Evolutionary conservation across 208 protist species (phyloP), one percentile per base, ranked within the genome.

Genomic region (Cochliopodium minus): DNA sequence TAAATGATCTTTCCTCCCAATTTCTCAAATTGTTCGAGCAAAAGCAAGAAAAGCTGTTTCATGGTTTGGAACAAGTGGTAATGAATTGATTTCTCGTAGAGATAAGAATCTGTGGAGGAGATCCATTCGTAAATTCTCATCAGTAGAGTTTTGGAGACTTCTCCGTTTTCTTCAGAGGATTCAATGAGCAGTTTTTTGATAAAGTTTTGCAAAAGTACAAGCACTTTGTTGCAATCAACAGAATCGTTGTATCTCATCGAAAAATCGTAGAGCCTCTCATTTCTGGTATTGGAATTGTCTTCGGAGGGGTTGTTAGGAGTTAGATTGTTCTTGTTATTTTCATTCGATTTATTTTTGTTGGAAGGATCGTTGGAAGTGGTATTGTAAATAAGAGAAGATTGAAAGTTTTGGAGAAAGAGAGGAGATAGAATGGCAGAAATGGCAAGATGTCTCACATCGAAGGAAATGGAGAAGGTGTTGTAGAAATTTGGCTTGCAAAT

Each of bases 361-460:
- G n/a, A n/a, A n/a, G n/a, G n/a, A n/a, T n/a, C n/a, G n/a, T n/a
- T n/a, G n/a, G n/a, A n/a, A n/a, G n/a, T n/a, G 47, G 47, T 52
- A 46, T 34, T n/a, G 38, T 43, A 43, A 43, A 43, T 17, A 17
- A n/a, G 38, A 43, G 38, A 17, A n/a, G 38, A 43, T n/a, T 43
- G 38, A n/a, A 17, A 43, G 17, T n/a, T 52, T 52, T 34, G n/a
- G n/a, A n/a, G n/a, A n/a, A n/a, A n/a, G n/a, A n/a, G n/a, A n/a
- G n/a, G n/a, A n/a, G n/a, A n/a, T n/a, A 58, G 53, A 15, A 85
- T 67, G 1, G 78, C 58, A 50, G 76, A 77, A 4, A 78, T 59
- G 4, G 72, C 62, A 0, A 85, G 40, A 10, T 40, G 55, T 9
- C 7, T 23, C 4, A 85, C 17, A 11, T 71, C 45, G 0, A 85